A percentile compares a stretch with the other conserved stretches of the same genome.
Evolutionary conservation across 768 basidiomycete species (phyloP).

Genomic region (Suillus ampliporus): DNA sequence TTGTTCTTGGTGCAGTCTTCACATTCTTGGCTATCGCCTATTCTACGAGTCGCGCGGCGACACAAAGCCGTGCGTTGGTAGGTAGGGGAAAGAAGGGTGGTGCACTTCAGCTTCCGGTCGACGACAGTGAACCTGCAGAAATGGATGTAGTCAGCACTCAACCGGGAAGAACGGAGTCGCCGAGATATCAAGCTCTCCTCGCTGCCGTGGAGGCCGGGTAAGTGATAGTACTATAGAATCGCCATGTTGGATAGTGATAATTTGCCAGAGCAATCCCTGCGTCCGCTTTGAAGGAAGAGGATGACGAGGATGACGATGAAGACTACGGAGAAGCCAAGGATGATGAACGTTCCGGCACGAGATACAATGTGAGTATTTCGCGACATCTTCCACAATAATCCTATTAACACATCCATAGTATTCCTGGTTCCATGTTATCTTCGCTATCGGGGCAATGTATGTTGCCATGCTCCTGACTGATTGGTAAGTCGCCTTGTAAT

Average conservation of each 20-base stretch:
- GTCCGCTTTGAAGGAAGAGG: slow-evolving; percentile 84
- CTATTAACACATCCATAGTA: slow-evolving; percentile 58
- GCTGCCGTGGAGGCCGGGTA: slow-evolving; percentile 97
- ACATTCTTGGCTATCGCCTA: slow-evolving; percentile 99
- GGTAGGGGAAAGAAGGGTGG: slow-evolving; percentile 72
- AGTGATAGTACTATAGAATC: slow-evolving; percentile 22
- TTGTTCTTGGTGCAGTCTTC: slow-evolving; percentile 90
- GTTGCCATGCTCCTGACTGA: slow-evolving; percentile 96
- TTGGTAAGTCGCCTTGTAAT: slow-evolving; percentile 68
- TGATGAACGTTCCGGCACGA: slow-evolving; percentile 91
- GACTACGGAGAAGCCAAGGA: slow-evolving; percentile 78
- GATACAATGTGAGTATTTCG: slow-evolving; percentile 79
- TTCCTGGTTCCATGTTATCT: slow-evolving; percentile 98
- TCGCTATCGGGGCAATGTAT: slow-evolving; percentile 96
- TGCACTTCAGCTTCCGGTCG: slow-evolving; percentile 65
- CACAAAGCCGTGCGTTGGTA: slow-evolving; percentile 89
- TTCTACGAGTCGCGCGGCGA: slow-evolving; percentile 94
- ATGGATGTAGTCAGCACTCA: slow-evolving; percentile 81
- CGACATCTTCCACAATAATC: not conserved
- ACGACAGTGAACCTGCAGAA: slow-evolving; percentile 65
- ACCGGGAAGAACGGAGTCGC: slow-evolving; percentile 82
- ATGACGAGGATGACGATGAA: slow-evolving; percentile 74
- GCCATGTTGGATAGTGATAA: slow-evolving; percentile 8
- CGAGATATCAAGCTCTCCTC: slow-evolving; percentile 90
- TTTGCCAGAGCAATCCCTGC: slow-evolving; percentile 82